phyloP scores from a whole-genome alignment of 345 rosid species.

The Erysimum cheiranthoides region DNA sequence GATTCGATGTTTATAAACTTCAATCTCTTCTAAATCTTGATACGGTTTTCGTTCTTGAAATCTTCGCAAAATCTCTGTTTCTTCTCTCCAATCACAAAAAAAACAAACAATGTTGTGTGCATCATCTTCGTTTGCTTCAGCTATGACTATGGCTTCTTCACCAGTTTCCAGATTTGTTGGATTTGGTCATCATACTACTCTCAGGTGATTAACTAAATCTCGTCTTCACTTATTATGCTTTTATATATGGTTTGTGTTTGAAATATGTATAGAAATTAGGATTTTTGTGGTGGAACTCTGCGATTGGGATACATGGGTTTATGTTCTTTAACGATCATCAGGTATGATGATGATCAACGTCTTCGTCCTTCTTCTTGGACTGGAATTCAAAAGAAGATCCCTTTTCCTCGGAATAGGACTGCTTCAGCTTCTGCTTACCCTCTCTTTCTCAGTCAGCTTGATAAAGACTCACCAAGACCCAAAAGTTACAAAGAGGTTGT shows the following conservation, averaged over 20 bases:
- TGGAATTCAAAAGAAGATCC: conserved; percentile 49
- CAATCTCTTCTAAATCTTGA: conserved; percentile 20
- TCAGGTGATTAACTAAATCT: conserved; percentile 45
- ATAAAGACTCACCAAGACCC: conserved; percentile 61
- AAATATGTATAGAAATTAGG: conserved; percentile 13
- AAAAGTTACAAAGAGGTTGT: conserved; percentile 79
- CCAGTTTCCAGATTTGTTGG: conserved; percentile 36
- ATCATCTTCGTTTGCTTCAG: conserved; percentile 44
- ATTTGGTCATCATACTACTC: conserved; percentile 24
- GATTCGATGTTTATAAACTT: conserved; percentile 26
- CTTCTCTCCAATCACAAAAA: conserved; percentile 1
- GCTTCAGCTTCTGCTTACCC: conserved; percentile 75
- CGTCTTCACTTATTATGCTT: background rate
- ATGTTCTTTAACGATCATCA: conserved; percentile 74
- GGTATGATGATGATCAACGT: conserved; percentile 71
- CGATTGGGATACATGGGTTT: conserved; percentile 64
- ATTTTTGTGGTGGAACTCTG: conserved; percentile 50
- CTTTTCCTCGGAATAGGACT: conserved; percentile 49
- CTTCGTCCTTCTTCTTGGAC: conserved; percentile 55
- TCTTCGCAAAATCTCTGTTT: conserved; percentile 20
- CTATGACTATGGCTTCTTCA: conserved; percentile 44
- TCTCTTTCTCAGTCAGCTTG: conserved; percentile 64
- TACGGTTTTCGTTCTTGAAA: conserved; percentile 11
- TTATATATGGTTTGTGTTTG: background rate
- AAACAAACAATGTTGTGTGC: conserved; percentile 46